Base-by-base conservation (phyloP, 1,139 yeast genomes). In the Spencermartinsiella ligniputridi region DNA sequence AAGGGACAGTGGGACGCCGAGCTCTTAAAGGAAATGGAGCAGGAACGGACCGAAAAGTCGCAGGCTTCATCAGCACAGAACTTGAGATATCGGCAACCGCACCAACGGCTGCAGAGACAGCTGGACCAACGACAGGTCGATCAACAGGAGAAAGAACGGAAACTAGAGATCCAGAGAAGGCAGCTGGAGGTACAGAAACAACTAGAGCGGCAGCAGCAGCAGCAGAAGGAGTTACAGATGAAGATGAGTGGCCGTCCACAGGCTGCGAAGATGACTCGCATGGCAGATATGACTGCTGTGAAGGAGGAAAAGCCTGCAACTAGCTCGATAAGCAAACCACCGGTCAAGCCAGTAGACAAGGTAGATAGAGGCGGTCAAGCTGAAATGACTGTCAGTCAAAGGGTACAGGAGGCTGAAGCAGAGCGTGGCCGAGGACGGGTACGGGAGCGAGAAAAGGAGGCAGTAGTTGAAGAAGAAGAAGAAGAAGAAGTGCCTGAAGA, bases 1-100 rank as follows among this genome's bases (percentile, higher is more conserved):
- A 54, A 55, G 18, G 72, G 72, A 2, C 60, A 62, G 41, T 49
- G 67, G 60, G 70, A 67, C 47, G 47, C 48, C 1, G 59, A 60
- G 40, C 45, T 63, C 25, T 42, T 57, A 18, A 52, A 53, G 21
- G 63, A 58, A 29, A 37, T 52, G 27, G 45, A 52, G 16, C 41
- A 35, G 1, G 40, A 41, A 17, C 15, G 35, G 9, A 22, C 25
- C 6, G 6, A 6, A 11, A 49, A 52, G 42, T 47, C 51, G 3
- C 53, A 52, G 41, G 41, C 41, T 9, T 45, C 42, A 21, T 53
- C 47, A 40, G 56, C 51, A 40, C 57, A 56, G 27, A 22, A 6
- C 25, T 22, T n/a, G 15, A 27, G 32, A 15, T 27, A 8, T n/a
- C 13, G n/a, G 15, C 32, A 27, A 27, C 32, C 32, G 12, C 32